phyloP scores from a whole-genome alignment of 495 filamentous ascomycete species.

The Tuber indicum region DNA sequence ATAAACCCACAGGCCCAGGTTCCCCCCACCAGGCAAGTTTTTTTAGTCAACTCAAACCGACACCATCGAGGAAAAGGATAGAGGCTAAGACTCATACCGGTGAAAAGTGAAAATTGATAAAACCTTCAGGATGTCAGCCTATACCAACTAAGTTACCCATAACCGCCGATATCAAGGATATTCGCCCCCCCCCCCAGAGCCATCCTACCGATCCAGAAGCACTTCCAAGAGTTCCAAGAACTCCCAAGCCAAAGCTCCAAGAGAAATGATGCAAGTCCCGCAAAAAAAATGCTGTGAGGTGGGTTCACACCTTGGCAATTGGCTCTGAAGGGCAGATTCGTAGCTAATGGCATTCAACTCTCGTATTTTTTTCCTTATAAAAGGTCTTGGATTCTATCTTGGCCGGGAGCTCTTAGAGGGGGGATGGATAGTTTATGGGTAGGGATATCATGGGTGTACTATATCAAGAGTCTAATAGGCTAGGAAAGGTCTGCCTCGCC shows the following conservation, averaged over 20 bases:
- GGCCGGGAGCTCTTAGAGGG: background rate
- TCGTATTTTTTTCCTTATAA: conserved; percentile 13
- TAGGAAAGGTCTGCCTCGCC: conserved; percentile 2
- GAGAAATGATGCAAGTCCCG: conserved; percentile 26
- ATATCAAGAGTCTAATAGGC: background rate
- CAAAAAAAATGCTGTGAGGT: conserved; percentile 5
- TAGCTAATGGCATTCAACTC: conserved; percentile 13
- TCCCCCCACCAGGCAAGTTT: background rate
- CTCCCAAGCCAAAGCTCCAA: conserved; percentile 19
- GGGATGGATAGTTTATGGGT: background rate
- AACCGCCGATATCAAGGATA: conserved; percentile 14
- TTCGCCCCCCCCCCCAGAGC: conserved; percentile 5
- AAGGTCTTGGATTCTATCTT: background rate
- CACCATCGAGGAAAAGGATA: conserved; percentile 14
- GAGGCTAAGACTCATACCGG: conserved; percentile 14
- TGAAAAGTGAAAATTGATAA: conserved; percentile 12
- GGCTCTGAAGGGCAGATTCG: conserved; percentile 12
- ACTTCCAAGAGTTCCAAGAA: conserved; percentile 26
- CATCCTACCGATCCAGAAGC: conserved; percentile 7
- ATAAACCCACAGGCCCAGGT: background rate
- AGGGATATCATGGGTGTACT: conserved; percentile 4
- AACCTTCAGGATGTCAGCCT: conserved; percentile 14
- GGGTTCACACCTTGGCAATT: conserved; percentile 23
- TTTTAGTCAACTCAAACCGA: conserved; percentile 9
- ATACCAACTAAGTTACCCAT: conserved; percentile 12